phyloP scores from a whole-genome alignment of 2,329 filamentous ascomycete genomes.

The Cryphonectria nitschkei region DNA sequence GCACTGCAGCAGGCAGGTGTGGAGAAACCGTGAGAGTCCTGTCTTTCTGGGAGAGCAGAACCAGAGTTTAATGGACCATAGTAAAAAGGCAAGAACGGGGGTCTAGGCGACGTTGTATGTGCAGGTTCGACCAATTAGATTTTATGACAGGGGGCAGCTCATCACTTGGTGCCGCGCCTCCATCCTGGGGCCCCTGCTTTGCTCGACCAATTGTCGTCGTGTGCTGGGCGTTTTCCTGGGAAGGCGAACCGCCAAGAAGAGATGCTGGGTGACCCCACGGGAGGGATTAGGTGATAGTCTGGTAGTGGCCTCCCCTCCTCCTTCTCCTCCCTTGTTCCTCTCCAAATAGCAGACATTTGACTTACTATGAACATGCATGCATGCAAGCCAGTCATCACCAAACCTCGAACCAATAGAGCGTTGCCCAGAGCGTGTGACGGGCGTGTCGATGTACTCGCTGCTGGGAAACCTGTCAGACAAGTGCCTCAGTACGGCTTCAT shows the following conservation, averaged over 20 bases:
- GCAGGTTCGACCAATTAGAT: slow-evolving; percentile 16
- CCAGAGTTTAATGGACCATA: too few species aligned
- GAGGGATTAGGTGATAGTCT: not conserved
- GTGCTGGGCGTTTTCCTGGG: slow-evolving; percentile 6
- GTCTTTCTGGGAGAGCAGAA: too few species aligned
- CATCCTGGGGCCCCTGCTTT: slow-evolving; percentile 25
- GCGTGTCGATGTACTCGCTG: not conserved
- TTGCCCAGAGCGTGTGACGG: slow-evolving; percentile 7
- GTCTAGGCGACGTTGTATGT: too few species aligned
- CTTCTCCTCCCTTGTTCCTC: not conserved
- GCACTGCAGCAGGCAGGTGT: not conserved
- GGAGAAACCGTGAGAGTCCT: too few species aligned
- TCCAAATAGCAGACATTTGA: not conserved
- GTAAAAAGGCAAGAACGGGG: not conserved
- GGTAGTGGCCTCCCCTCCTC: not conserved
- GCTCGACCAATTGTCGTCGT: slow-evolving; percentile 9
- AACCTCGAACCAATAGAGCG: slow-evolving; percentile 10
- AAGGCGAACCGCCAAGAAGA: slow-evolving; percentile 21
- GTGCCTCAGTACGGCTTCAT: not conserved
- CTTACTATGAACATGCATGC: not conserved
- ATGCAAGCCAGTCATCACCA: slow-evolving; percentile 14
- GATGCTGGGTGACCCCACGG: not conserved
- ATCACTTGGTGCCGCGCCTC: slow-evolving; percentile 21
- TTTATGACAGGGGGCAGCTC: slow-evolving; percentile 1
- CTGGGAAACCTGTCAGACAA: not conserved